These are phyloP conservation scores for Aspergillus proliferans DNA, from an alignment of 2,329 filamentous ascomycete species.

Conservation along the genomic window DNA sequence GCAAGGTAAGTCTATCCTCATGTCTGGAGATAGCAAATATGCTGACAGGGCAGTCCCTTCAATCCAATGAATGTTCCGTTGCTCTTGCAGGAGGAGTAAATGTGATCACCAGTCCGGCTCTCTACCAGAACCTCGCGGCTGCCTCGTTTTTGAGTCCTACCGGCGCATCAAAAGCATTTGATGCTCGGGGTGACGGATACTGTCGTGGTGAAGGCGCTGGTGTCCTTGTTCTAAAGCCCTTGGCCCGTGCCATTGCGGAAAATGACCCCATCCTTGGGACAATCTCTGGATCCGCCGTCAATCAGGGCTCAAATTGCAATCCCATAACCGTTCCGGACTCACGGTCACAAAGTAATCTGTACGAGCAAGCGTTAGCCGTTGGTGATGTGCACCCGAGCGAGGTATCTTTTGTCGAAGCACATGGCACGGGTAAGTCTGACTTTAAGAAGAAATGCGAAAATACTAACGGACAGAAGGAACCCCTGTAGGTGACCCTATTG, in stretches of 20 bases:
- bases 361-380: slow-evolving; percentile 4
- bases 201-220: slow-evolving; percentile 19
- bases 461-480: slow-evolving; percentile 6
- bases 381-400: slow-evolving; percentile 6
- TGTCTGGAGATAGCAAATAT: neutral
- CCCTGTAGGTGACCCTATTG: slow-evolving; percentile 14
- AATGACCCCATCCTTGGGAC: slow-evolving; percentile 15
- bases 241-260: slow-evolving; percentile 12
- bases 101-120: neutral
- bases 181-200: slow-evolving; percentile 19
- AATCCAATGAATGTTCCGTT: slow-evolving; percentile 1
- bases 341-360: slow-evolving; percentile 10
- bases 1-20: neutral
- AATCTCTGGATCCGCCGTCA: slow-evolving; percentile 14
- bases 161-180: slow-evolving; percentile 2
- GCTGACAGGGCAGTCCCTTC: neutral
- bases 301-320: slow-evolving; percentile 13
- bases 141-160: slow-evolving; percentile 3
- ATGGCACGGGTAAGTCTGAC: slow-evolving; percentile 9
- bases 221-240: slow-evolving; percentile 14
- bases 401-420: slow-evolving; percentile 12
- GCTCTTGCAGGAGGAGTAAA: slow-evolving; percentile 4
- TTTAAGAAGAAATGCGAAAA: too few species aligned
- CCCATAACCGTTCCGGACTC: slow-evolving; percentile 15
- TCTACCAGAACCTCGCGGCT: slow-evolving; percentile 3